Evolutionary conservation across 495 filamentous ascomycete genomes (phyloP), one percentile per base, ranked within the genome.

Genomic region (Ramalina peruviana): DNA sequence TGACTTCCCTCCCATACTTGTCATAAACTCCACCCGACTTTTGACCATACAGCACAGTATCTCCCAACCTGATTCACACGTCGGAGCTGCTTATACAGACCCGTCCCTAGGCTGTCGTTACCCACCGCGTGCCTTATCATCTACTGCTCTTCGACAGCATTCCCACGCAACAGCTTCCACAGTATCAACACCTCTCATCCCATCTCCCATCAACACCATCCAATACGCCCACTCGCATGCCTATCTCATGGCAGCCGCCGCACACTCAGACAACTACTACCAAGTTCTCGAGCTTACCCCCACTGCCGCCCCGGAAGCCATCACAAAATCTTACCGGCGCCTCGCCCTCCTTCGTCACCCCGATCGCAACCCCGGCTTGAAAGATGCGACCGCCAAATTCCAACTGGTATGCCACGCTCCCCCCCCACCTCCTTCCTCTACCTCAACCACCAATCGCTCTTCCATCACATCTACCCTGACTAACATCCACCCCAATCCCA

Each of bases 241-340:
- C 40, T 15, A 9, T 15, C 7, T 15, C 40, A 66, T 65, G 62
- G 62, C 61, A 11, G 54, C 55, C 3, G 33, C 27, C 25, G 48
- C 42, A 43, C 58, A 50, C 47, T 63, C 50, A 47, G 54, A 56
- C 43, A 60, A 65, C 48, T 65, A 62, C 49, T 66, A 65, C 46
- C 38, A 48, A 33, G 23, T 65, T 46, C 62, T 65, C 30, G 57
- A 59, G 46, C 48, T 65, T 5, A 54, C 36, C 36, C 54, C 62
- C 38, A 59, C 40, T 46, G 60, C 64, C 43, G 54, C 54, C 1
- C 9, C 45, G n/a, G 53, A 64, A 41, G 15, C 54, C 20, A 59
- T 67, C 43, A 54, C 40, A n/a, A 46, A 46, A 40, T 56, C 59
- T 15, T 52, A 46, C 26, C 43, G 42, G 19, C 36, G 36, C 11